Evolutionary conservation across 1,284 basidiomycete genomes (phyloP), one percentile per base, ranked within the genome.

Genomic region (Irpex lacteus): DNA sequence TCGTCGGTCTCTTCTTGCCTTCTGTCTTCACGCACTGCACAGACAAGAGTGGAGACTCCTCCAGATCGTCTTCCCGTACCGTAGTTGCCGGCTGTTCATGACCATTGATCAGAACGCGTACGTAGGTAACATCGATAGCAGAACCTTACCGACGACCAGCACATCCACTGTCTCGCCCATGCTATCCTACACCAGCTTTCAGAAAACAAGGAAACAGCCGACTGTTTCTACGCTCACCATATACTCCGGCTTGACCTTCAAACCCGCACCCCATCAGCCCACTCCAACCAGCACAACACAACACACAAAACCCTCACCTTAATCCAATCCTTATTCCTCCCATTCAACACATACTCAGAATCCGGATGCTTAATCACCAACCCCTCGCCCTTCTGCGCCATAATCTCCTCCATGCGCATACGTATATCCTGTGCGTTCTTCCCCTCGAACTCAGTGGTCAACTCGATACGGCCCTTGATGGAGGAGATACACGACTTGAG

Each of bases 161-260:
- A 96, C 85, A 67, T 97, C 96, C 2, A 95, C 87, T 0, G 92
- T 95, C 77, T 96, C 92, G 6, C 91, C 91, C 85, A 95, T 88
- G 68, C 92, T 91, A 67, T 95, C 93, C 91, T 94, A 62, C 32
- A 2, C 8, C 47, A 59, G 32, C 49, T 26, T 62, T 47, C 54
- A 53, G 59, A 62, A 19, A n/a, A 54, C 58, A 38, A 49, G 62
- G 21, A 52, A 18, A 8, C 15, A 13, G 18, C 0, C 34, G 11
- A 58, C n/a, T 60, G 21, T n/a, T 36, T 18, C 8, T 1, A 34
- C 11, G 74, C 81, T 61, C 69, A 93, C 93, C 89, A 95, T 94
- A 70, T 95, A 96, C 72, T 98, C 96, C 5, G 96, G 96, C 74
- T 98, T 98, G 44, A 96, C 85, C 85, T 88, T 49, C 11, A 19